A percentile compares a stretch with the other conserved stretches of the same genome.
Conservation (phyloP, 1,284 basidiomycete genomes). For the Tremellales sp. region DNA sequence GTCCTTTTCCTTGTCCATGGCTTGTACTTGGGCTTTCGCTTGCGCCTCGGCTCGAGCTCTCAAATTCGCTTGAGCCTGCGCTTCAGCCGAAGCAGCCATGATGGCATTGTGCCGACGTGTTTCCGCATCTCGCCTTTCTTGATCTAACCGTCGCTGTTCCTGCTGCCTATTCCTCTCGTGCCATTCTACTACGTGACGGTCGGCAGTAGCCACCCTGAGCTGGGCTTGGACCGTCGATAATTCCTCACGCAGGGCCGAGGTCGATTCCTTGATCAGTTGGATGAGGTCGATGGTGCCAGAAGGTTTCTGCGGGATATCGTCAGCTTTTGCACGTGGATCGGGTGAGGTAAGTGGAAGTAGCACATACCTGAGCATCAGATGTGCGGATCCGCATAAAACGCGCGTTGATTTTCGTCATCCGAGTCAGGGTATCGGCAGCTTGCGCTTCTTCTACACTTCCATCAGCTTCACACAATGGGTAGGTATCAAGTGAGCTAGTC, state of each 20-base stretch:
- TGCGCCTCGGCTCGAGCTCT: too few species aligned
- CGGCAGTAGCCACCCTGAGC: too few species aligned
- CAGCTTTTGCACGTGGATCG: too few species aligned
- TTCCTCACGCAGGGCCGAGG: slow-evolving; percentile 24
- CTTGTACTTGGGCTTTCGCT: slow-evolving; percentile 3
- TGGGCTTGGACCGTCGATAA: slow-evolving; percentile 19
- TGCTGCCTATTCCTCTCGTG: slow-evolving; percentile 8
- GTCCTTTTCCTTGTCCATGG: slow-evolving; percentile 2
- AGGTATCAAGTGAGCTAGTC: not conserved
- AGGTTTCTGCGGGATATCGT: not conserved
- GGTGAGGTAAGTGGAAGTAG: not conserved
- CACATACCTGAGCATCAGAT: slow-evolving; percentile 33
- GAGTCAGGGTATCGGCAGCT: slow-evolving; percentile 18
- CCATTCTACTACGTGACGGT: too few species aligned
- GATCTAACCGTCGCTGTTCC: slow-evolving; percentile 6
- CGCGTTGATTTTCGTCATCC: slow-evolving; percentile 22
- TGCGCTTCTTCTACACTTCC: slow-evolving; percentile 13
- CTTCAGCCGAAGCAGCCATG: too few species aligned
- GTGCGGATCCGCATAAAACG: slow-evolving; percentile 25
- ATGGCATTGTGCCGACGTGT: too few species aligned
- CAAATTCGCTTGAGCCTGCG: too few species aligned
- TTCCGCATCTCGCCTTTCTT: slow-evolving; percentile 8
- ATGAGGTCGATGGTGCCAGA: slow-evolving; percentile 15
- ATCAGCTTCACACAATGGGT: not conserved
- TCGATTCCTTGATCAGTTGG: slow-evolving; percentile 24